Evolutionary conservation across 768 basidiomycete genomes (phyloP), one percentile per base, ranked within the genome.

Genomic region (button mushroom (Agaricus bisporus)): DNA sequence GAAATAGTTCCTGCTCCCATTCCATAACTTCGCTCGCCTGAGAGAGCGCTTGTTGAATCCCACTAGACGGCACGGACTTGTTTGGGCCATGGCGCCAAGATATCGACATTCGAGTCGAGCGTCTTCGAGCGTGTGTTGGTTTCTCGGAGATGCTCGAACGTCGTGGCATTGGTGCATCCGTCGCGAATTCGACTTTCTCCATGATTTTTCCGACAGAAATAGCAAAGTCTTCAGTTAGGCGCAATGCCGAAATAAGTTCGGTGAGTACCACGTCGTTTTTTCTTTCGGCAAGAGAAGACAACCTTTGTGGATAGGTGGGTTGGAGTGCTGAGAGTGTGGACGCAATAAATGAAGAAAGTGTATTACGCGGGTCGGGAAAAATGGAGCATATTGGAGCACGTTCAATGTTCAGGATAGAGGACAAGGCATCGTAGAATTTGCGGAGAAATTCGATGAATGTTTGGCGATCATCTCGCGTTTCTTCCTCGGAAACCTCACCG

Each of bases 1-100:
- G 93, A 65, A 94, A 97, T 14, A 99, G 73, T 48, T 88, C 85
- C 51, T 85, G 86, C 62, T 98, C 93, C 97, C 97, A 98, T 54
- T 86, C 84, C 59, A 79, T 65, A 28, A 66, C 69, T 42, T 77
- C 75, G 17, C 62, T 49, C 11, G 63, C 44, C 53, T 62, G 36
- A 9, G 63, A 46, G 20, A 63, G 37, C 38, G 63, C 53, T 37
- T 64, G 69, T 11, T 60, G 47, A 41, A 48, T 48, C 12, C 51
- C 56, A 12, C 61, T 56, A 32, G 56, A 39, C 12, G 59, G 58
- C 4, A 68, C 49, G 14, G 64, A 60, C 15, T 70, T 64, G 48
- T 66, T 62, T 53, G 70, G 67, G 37, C 70, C 53, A 32, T 78
- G 68, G 20, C 81, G 73, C 70, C 77, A 77, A 15, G 84, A 83